phyloP scores from a whole-genome alignment of 495 filamentous ascomycete species.

The Penicillium riverlandense region DNA sequence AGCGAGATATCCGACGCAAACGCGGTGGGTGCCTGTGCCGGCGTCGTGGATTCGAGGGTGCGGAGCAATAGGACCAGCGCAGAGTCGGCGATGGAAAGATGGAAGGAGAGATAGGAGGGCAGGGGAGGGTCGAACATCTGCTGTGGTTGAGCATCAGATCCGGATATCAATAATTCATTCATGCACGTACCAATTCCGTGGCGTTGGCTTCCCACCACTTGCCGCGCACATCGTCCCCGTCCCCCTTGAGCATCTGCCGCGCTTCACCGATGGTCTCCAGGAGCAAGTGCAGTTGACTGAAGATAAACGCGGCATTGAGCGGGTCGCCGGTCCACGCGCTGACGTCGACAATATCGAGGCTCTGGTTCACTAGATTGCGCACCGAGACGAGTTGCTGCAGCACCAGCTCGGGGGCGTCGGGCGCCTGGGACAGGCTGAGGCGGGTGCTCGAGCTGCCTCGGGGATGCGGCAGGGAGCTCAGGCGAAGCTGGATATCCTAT shows the following conservation, averaged over 20 bases:
- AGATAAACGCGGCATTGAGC: conserved; percentile 59
- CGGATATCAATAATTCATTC: neutral
- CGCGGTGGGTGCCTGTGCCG: conserved; percentile 50
- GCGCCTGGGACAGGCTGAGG: conserved; percentile 45
- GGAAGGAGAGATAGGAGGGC: conserved; percentile 58
- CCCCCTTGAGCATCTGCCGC: conserved; percentile 40
- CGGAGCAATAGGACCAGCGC: conserved; percentile 72
- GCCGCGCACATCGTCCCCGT: conserved; percentile 39
- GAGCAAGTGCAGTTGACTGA: conserved; percentile 71
- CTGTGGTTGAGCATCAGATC: neutral
- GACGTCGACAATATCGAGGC: conserved; percentile 71
- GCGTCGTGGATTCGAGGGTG: conserved; percentile 61
- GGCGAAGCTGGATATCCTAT: conserved; percentile 45
- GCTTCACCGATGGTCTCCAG: conserved; percentile 71
- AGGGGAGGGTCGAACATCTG: conserved; percentile 52
- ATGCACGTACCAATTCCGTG: conserved; percentile 41
- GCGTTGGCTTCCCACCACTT: conserved; percentile 53
- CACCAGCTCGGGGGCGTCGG: conserved; percentile 43
- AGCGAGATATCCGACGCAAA: conserved; percentile 47
- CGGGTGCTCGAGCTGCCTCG: conserved; percentile 42
- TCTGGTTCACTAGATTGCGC: conserved; percentile 65
- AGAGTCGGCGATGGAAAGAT: conserved; percentile 70
- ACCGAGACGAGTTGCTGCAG: conserved; percentile 65
- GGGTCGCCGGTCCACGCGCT: conserved; percentile 59
- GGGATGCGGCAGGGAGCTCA: conserved; percentile 39